Evolutionary conservation across 1,139 yeast genomes (phyloP).

Genomic region (Sugiyamaella pinicola): DNA sequence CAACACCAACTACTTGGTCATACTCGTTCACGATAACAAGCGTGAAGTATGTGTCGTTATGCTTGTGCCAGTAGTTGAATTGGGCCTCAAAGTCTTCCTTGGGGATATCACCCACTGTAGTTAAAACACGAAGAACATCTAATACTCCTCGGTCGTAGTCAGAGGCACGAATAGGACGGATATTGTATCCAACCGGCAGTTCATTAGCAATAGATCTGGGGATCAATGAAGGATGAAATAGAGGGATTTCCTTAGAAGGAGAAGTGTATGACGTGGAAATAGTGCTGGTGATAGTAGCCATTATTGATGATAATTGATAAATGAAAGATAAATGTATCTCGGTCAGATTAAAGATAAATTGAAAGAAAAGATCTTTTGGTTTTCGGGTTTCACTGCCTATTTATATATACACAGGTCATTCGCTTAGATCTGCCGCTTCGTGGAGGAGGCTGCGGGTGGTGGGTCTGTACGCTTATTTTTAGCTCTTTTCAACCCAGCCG

Average conservation of each 20-base stretch:
- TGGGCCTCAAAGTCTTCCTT: slow-evolving; percentile 47
- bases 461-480: slow-evolving; percentile 16
- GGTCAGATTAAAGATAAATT: neutral
- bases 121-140: slow-evolving; percentile 55
- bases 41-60: slow-evolving; percentile 53
- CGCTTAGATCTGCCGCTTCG: slow-evolving; percentile 5
- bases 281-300: slow-evolving; percentile 6
- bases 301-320: neutral
- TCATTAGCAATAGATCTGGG: slow-evolving; percentile 35
- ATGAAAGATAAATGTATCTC: neutral
- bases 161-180: slow-evolving; percentile 50
- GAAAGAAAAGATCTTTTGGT: neutral
- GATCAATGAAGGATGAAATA: slow-evolving; percentile 37
- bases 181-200: slow-evolving; percentile 56
- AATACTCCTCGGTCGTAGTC: slow-evolving; percentile 55
- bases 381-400: neutral
- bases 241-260: slow-evolving; percentile 15
- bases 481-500: slow-evolving; percentile 13
- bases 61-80: slow-evolving; percentile 51
- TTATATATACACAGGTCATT: slow-evolving; percentile 2
- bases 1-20: slow-evolving; percentile 45
- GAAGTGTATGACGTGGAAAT: slow-evolving; percentile 11
- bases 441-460: slow-evolving; percentile 15
- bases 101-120: slow-evolving; percentile 60
- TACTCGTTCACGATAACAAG: slow-evolving; percentile 51